Evolutionary conservation across 306 rosid genomes (phyloP), one percentile per base, ranked within the genome.

Genomic region (Glycine latifolia): DNA sequence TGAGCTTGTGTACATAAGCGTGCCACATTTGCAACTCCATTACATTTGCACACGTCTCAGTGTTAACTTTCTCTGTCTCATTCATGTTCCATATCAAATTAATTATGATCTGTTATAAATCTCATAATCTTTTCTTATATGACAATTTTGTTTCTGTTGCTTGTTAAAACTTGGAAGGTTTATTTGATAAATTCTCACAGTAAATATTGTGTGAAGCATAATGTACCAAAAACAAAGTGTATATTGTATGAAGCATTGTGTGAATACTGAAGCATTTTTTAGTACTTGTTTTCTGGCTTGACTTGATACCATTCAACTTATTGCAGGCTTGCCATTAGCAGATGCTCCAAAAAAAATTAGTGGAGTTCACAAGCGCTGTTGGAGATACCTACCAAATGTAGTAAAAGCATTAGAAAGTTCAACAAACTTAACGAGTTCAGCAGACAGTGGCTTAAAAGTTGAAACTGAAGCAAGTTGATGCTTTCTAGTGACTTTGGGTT

Each of bases 361-460:
- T 69, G 98, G 99, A 80, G 99, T 92, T 79, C 96, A 96, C 91
- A 96, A 96, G 87, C 97, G 99, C 53, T 90, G 99, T 83, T 96
- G 99, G 99, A 92, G 84, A 82, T 93, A 93, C 88, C 88, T 93
- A 71, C 83, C 90, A 53, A 79, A 81, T 81, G 67, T 82, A 65
- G 65, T 86, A 26, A 90, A 79, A 60, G 72, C 87, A 48, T 48
- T 72, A 10, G 92, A 83, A 81, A 76, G 79, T 81, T 78, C 82
- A 20, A 78, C 88, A 37, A 89, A 63, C 54, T 50, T 7, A 67
- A 75, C 88, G 6, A 87, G 82, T 60, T 79, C 90, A 13, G 41
- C 86, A 26, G 96, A 90, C 63, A 75, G 80, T 67, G 79, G 71
- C 72, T 74, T 75, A 67, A 86, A 88, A 87, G 89, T 81, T 67